Percentiles rank a stretch among this genome's conserved stretches.
Evolutionary conservation across 805 yeast genomes (phyloP).

Genomic region (Lipomyces sp.): DNA sequence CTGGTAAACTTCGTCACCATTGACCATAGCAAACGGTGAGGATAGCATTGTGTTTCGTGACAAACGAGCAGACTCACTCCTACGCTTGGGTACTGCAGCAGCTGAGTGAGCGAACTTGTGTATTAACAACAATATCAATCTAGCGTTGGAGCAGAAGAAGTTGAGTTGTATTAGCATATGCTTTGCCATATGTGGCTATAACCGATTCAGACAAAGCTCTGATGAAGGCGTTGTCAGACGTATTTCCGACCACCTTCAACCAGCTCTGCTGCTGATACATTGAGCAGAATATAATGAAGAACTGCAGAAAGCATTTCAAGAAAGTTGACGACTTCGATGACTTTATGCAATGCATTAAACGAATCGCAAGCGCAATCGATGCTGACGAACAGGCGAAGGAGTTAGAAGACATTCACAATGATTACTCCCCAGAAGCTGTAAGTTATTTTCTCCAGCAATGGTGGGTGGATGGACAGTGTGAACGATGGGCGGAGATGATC

Average conservation of each 20-base stretch:
- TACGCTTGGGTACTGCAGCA: background rate
- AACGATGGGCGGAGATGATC: background rate
- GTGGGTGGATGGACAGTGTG: too few species aligned
- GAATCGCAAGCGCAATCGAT: too few species aligned
- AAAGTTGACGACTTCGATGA: too few species aligned
- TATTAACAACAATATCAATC: background rate
- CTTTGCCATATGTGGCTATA: background rate
- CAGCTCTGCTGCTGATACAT: background rate
- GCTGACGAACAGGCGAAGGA: too few species aligned
- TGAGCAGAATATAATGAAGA: background rate
- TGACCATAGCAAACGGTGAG: too few species aligned
- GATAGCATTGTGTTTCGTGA: background rate
- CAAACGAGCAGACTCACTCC: background rate
- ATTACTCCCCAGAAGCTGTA: too few species aligned
- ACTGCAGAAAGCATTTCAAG: too few species aligned
- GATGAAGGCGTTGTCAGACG: background rate
- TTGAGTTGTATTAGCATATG: background rate
- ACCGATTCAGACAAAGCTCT: background rate
- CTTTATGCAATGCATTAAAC: too few species aligned
- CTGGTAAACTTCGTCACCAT: too few species aligned
- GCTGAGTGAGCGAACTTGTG: background rate
- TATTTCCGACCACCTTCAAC: background rate
- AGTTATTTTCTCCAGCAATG: too few species aligned
- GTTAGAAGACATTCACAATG: too few species aligned
- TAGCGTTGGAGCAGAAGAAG: background rate